Base-by-base conservation (phyloP, 371 early-diverging fungal genomes). In the Mucor lusitanicus region DNA sequence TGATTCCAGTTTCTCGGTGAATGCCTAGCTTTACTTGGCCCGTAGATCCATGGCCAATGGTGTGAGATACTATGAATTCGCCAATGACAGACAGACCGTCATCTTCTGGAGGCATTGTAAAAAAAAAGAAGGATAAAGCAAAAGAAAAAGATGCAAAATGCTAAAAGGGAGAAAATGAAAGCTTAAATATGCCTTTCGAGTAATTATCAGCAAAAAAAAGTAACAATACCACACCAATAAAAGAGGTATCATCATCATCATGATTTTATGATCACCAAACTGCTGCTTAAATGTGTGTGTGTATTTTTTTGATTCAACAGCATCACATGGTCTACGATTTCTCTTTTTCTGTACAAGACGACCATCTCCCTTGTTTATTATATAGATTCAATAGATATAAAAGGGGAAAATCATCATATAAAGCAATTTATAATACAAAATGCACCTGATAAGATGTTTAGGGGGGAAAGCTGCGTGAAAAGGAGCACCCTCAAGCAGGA, bases 11-110 rank as follows among this genome's bases (percentile, higher is more conserved):
- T 6, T 32, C n/a, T 42, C 73, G 74, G 63, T 82, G 78, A 15
- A 74, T 68, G 27, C 76, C 82, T 25, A 82, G 63, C 42, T 78
- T 77, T 6, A 82, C 82, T 32, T 62, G 65, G 6, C 82, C 81
- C 54, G 81, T 73, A 13, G 81, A 74, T 44, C 81, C 81, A 54
- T 74, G 58, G 25, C 81, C 81, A 61, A 81, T 74, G 0, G 78
- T 81, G 25, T 65, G 67, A 5, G 67, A 30, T 13, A 81, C 60
- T 39, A 46, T 54, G 66, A 73, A 81, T 21, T 78, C 77, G 0
- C 78, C 81, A 27, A 81, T 71, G 23, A 25, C 27, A 53, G 1
- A 27, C 27, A 53, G 25, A 19, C 19, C 44, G 1, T 44, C 44
- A 19, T 44, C 44, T n/a, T n/a, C 19, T n/a, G 7, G n/a, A 44